Percentiles rank a stretch among this genome's conserved stretches.
These are phyloP conservation scores for Starmerella sp. DNA, from an alignment of 805 yeast genomes.

Conservation along the genomic window DNA sequence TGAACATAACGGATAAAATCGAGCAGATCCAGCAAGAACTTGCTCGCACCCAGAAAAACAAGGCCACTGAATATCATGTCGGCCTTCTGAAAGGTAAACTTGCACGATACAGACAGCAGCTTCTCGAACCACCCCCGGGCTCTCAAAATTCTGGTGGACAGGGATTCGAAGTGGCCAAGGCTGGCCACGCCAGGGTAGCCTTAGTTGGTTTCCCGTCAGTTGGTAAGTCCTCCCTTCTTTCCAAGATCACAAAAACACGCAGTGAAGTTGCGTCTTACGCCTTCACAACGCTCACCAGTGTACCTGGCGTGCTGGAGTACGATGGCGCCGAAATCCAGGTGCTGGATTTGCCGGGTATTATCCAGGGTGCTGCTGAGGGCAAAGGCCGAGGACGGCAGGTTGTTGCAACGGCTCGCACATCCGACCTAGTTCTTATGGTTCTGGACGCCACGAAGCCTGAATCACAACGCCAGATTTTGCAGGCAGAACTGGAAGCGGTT, in stretches of 20 bases:
- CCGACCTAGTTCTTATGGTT: conserved; percentile 85
- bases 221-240: conserved; percentile 84
- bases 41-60: conserved; percentile 90
- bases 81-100: conserved; percentile 90
- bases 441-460: conserved; percentile 90
- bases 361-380: conserved; percentile 92
- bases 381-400: conserved; percentile 97
- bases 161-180: conserved; percentile 88
- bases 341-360: conserved; percentile 95
- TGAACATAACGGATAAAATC: conserved; percentile 50
- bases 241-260: conserved; percentile 84
- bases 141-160: conserved; percentile 58
- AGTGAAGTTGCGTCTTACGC: conserved; percentile 93
- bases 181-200: conserved; percentile 94
- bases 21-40: conserved; percentile 85
- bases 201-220: conserved; percentile 96
- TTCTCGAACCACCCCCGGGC: conserved; percentile 80
- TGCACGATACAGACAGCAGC: conserved; percentile 83
- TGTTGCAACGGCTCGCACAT: conserved; percentile 89
- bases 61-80: conserved; percentile 94
- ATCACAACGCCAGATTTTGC: conserved; percentile 78
- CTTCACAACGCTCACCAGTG: conserved; percentile 91
- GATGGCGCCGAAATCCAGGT: conserved; percentile 96
- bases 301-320: conserved; percentile 89
- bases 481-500: conserved; percentile 81